phyloP scores from a whole-genome alignment of 2,329 filamentous ascomycete species.

The Geosmithia putterillii region DNA sequence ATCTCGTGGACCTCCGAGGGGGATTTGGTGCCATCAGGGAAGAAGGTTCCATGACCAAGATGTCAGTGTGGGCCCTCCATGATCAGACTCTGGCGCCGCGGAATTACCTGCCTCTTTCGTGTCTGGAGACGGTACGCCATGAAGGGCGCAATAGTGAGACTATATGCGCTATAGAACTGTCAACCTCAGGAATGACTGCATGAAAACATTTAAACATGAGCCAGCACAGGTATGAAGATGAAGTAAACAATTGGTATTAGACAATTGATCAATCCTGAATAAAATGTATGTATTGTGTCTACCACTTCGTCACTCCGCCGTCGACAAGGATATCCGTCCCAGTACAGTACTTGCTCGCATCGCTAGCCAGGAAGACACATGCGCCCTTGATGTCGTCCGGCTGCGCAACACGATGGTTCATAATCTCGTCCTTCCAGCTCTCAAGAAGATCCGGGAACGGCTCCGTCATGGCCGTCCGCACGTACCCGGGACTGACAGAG shows the following conservation, averaged over 20 bases:
- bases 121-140: background rate
- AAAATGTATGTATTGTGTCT: background rate
- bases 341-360: conserved; percentile 28
- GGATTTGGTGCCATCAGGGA: background rate
- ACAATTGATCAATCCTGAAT: no score
- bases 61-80: background rate
- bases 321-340: conserved; percentile 32
- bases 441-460: conserved; percentile 32
- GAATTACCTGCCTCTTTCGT: background rate
- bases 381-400: conserved; percentile 37
- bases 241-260: no score
- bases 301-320: conserved; percentile 28
- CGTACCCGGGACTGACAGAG: conserved; percentile 30
- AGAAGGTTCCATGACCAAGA: background rate
- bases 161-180: no score
- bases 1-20: background rate
- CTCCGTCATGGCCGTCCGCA: conserved; percentile 29
- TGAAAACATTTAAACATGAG: no score
- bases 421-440: conserved; percentile 34
- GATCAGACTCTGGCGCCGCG: background rate
- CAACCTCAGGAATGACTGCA: no score
- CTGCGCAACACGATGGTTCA: conserved; percentile 31
- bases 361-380: conserved; percentile 33
- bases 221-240: background rate
- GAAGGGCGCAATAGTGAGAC: no score